Evolutionary conservation across 306 rosid genomes (phyloP), one percentile per base, ranked within the genome.

Genomic region (Cicer chorassanicum): DNA sequence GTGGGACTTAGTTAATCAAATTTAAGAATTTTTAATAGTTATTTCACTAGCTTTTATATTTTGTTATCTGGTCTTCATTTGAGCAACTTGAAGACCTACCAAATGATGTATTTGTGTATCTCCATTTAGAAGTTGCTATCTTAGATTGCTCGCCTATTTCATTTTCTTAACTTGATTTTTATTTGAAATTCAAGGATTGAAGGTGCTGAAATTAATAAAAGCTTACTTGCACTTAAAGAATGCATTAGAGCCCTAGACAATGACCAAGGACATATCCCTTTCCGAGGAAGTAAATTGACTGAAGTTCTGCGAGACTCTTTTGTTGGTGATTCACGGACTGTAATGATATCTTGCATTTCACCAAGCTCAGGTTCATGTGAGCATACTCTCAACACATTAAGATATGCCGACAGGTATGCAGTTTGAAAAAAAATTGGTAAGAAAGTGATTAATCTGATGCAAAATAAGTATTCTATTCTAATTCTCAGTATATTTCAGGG

Each of bases 161-260:
- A 70, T 74, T 70, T 74, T 6, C 64, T 24, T 49, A 15, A 61
- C 54, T 51, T 16, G 21, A 9, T 66, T 48, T 77, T 61, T 3
- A 34, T 64, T 72, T 72, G 64, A 68, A 38, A 48, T 72, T 86
- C 70, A 80, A 91, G 97, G 83, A 89, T 91, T 83, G 97, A 91
- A 84, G 97, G 97, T 69, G 97, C 97, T 55, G 97, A 87, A 84
- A 91, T 91, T 48, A 91, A 91, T 86, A 91, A 91, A 82, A 91
- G 96, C 85, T 83, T 91, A 60, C 94, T 91, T 62, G 94, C 97
- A 49, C 62, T 89, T 48, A 91, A 91, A 65, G 94, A 91, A 86
- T 89, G 94, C 88, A 91, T 89, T 45, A 86, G 97, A 85, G 97
- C 94, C 13, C 87, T 89, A n/a, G 97, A 91, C 84, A 87, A 82